Evolutionary conservation across 2,329 filamentous ascomycete genomes (phyloP), one percentile per base, ranked within the genome.

Genomic region (Fusarium heterosporum): DNA sequence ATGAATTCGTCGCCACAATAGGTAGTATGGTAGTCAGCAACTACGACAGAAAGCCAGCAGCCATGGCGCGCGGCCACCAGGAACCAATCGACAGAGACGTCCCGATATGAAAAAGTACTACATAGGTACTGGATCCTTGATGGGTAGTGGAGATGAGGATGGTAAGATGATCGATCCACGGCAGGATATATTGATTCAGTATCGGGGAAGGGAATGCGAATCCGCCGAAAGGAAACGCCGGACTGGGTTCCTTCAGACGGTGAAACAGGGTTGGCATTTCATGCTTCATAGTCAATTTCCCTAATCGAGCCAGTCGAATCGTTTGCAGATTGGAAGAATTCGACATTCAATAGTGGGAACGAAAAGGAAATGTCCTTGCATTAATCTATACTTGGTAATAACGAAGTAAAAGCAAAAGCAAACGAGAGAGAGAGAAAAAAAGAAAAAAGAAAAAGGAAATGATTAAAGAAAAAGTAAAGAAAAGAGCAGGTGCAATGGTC

Each of bases 11-110:
- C 16, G n/a, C 34, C 16, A 16, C 9, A 36, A n/a, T 36, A 36
- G 34, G 5, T n/a, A n/a, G 14, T 8, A 36, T 10, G n/a, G 9
- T 36, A 36, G 34, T 17, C 34, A 36, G 14, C 16, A 36, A 10
- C n/a, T 9, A n/a, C 16, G 34, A 36, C n/a, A 36, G 34, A 17
- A 36, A 17, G 16, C 16, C 13, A n/a, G 9, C 34, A 36, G n/a
- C 34, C 34, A 36, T 29, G 28, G 28, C 28, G 28, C 8, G 11
- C 28, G 9, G 28, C 34, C 34, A n/a, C 34, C 16, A 53, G 50
- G 60, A 51, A 65, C 60, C 47, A 55, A 45, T 55, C 47, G 51
- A 45, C 26, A 39, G 36, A 55, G 38, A n/a, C 16, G n/a, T 45
- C 39, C 39, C 54, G 30, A n/a, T n/a, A n/a, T n/a, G n/a, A n/a